phyloP scores from a whole-genome alignment of 2,329 filamentous ascomycete species.

The Xylaria sp. region DNA sequence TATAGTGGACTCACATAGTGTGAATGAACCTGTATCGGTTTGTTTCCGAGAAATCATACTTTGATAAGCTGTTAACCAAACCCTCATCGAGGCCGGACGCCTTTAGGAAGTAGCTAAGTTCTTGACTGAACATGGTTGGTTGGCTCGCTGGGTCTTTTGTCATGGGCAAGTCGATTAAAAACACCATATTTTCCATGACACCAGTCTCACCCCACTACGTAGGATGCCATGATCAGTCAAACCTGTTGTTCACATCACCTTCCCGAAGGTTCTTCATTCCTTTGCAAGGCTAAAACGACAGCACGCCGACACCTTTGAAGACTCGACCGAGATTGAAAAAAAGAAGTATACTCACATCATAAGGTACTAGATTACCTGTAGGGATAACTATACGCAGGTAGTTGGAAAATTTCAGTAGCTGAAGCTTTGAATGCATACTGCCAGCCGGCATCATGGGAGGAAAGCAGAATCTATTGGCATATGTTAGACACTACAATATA shows the following conservation, averaged over 20 bases:
- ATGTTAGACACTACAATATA: constrained; percentile 10
- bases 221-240: not conserved
- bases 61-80: constrained; percentile 70
- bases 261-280: not conserved
- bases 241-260: not conserved
- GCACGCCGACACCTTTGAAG: not conserved
- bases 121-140: constrained; percentile 65
- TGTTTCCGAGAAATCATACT: constrained; percentile 84
- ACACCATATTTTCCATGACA: constrained; percentile 86
- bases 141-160: constrained; percentile 48
- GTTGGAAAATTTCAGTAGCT: constrained; percentile 78
- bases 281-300: not conserved
- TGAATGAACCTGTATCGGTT: constrained; percentile 79
- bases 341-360: constrained; percentile 57
- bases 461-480: constrained; percentile 67
- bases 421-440: constrained; percentile 93
- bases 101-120: constrained; percentile 72
- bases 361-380: constrained; percentile 82
- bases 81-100: constrained; percentile 68
- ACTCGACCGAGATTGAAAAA: not conserved
- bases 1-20: constrained; percentile 66
- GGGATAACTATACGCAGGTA: constrained; percentile 84
- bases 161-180: constrained; percentile 88
- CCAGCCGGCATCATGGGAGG: constrained; percentile 77
- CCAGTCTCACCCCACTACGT: constrained; percentile 78